phyloP scores from a whole-genome alignment of 2,329 filamentous ascomycete genomes.

The Fusarium succisae region DNA sequence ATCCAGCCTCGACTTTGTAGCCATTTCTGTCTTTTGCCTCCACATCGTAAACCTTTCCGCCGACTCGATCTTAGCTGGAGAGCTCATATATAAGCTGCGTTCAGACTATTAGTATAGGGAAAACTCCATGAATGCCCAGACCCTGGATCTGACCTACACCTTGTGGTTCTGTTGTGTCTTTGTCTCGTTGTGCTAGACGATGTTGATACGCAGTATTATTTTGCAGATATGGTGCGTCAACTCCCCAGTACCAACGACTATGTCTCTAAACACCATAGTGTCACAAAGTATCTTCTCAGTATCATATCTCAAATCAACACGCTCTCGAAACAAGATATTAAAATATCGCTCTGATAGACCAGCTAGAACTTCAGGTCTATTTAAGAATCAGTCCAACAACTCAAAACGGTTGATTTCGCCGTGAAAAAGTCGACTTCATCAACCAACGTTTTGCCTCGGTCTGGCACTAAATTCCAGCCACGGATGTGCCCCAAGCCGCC shows the following conservation, averaged over 20 bases:
- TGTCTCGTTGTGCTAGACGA: not conserved
- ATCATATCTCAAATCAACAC: not conserved
- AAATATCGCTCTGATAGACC: not conserved
- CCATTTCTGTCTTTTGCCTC: not conserved
- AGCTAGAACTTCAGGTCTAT: not conserved
- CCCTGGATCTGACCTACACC: not conserved
- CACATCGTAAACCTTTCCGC: not conserved
- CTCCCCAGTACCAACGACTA: not conserved
- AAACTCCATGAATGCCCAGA: not conserved
- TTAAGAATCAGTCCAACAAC: accelerated
- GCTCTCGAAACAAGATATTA: too few relatives aligned
- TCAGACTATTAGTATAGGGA: accelerated
- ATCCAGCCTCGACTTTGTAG: not conserved
- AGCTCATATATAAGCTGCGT: not conserved
- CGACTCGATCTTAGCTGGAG: not conserved
- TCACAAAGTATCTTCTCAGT: not conserved
- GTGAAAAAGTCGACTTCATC: not conserved
- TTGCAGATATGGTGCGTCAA: not conserved
- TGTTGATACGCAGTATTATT: not conserved
- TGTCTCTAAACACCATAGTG: not conserved
- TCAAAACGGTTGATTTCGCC: not conserved
- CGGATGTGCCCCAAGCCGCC: not conserved
- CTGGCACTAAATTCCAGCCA: not conserved
- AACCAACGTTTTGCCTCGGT: not conserved
- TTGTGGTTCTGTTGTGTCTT: not conserved